A percentile compares a stretch with the other conserved stretches of the same genome.
Conservation (phyloP, 1,284 basidiomycete genomes). For the Takashimella koratensis region DNA sequence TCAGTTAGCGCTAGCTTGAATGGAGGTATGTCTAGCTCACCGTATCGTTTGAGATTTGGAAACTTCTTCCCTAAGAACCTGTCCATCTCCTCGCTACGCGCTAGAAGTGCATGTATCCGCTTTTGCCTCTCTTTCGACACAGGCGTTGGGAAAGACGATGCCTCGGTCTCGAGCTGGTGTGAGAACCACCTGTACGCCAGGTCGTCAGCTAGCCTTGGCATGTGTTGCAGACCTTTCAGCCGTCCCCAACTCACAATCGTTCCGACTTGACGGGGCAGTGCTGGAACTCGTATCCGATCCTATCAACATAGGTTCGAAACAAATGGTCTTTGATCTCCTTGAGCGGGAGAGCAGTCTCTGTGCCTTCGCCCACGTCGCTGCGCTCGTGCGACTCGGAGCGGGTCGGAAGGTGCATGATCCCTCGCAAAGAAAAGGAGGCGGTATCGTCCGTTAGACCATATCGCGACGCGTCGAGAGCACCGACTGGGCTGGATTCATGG, state of each 20-base stretch:
- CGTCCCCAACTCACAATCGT: constrained; percentile 33
- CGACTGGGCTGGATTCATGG: constrained; percentile 53
- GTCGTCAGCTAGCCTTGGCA: not conserved
- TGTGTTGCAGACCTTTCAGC: no score
- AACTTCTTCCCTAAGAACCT: constrained; percentile 44
- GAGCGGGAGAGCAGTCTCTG: constrained; percentile 57
- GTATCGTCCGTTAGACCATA: constrained; percentile 65
- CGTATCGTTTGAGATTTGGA: constrained; percentile 43
- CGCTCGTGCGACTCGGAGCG: constrained; percentile 17
- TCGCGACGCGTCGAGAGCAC: constrained; percentile 69
- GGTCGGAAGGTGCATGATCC: constrained; percentile 54
- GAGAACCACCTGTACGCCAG: constrained; percentile 62
- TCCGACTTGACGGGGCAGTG: constrained; percentile 40
- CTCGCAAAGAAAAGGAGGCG: constrained; percentile 59
- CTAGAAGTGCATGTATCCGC: constrained; percentile 65
- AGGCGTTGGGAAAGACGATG: constrained; percentile 43
- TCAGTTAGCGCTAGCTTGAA: constrained; percentile 1
- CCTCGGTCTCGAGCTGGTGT: constrained; percentile 68
- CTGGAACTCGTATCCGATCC: constrained; percentile 78
- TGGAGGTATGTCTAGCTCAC: constrained; percentile 10
- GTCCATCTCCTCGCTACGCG: constrained; percentile 74
- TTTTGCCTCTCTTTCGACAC: constrained; percentile 49
- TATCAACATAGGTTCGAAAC: constrained; percentile 68
- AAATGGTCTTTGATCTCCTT: constrained; percentile 67
- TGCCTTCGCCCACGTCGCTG: constrained; percentile 54